Base-by-base conservation (phyloP, 352 stramenopile species). In the Phytophthora tubulina region DNA sequence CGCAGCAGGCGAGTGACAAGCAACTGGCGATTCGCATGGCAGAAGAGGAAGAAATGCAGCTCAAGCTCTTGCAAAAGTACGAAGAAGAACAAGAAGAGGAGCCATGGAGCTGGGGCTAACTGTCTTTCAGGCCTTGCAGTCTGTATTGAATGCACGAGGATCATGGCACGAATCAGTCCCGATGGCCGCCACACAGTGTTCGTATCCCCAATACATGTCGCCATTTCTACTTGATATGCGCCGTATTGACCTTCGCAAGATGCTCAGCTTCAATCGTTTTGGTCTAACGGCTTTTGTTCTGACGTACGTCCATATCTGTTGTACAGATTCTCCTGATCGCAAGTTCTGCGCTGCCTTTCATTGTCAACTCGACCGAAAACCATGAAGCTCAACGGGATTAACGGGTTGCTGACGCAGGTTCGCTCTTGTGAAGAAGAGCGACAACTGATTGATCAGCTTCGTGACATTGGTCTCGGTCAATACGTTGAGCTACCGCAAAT, bases 401-500 rank as follows among this genome's bases (percentile, higher is more conserved):
- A 64, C 14, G 15, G 15, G 1, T 56, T 76, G 33, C 50, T 76
- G 38, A 44, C 4, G 9, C 39, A 42, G 6, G 10, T 60, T 36
- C 14, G 33, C 30, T 44, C 17, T 2, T 50, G 42, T 17, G 41
- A 78, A 46, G 68, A 66, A 33, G 64, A 82, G 56, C 73, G 79
- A 3, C 63, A 77, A 17, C 72, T 91, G 1, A 63, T 91, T 15
- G 85, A 93, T 48, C 76, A 70, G 6, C 64, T 91, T 33, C 81
- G 83, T 17, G 73, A 81, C 30, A 79, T 91, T 31, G 83, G 83
- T 1, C 70, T 91, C 3, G 83, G 80, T 42, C 71, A 93, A 60
- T 95, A 93, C 66, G 75, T 98, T 32, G 51, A 95, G 63, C 67
- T 97, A 8, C 93, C 92, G n/a, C 93, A 96, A 77, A 97, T 97